Percentiles rank a stretch among this genome's conserved stretches.
These are phyloP conservation scores for Ochetophila trinervis DNA, from an alignment of 306 rosid species.

Conservation along the genomic window DNA sequence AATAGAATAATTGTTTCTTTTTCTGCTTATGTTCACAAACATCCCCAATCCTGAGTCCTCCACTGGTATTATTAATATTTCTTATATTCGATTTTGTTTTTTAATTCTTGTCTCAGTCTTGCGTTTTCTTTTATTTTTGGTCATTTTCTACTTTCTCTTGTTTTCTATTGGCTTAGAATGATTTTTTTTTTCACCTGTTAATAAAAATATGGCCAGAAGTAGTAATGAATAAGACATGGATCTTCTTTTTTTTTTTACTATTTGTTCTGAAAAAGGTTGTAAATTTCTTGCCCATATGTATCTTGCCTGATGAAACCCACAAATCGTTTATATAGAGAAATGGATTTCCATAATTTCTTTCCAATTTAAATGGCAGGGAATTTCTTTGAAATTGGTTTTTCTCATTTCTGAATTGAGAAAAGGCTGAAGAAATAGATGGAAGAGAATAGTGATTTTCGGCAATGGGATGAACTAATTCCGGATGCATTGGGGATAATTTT, in stretches of 20 bases:
- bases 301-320: neutral
- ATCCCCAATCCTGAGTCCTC: neutral
- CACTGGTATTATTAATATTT: neutral
- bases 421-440: slow-evolving; percentile 55
- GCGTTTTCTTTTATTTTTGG: neutral
- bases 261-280: neutral
- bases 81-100: neutral
- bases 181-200: neutral
- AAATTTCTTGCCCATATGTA: neutral
- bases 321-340: neutral
- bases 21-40: neutral
- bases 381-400: neutral
- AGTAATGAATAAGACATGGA: neutral
- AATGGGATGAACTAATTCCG: slow-evolving; percentile 92
- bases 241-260: neutral
- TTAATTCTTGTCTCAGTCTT: neutral
- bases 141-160: slow-evolving; percentile 5
- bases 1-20: neutral
- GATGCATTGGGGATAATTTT: slow-evolving; percentile 89
- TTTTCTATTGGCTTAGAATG: neutral
- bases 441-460: slow-evolving; percentile 48
- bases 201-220: neutral
- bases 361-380: neutral
- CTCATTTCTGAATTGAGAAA: neutral
- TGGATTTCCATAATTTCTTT: neutral